Conservation (phyloP, 768 basidiomycete genomes). For the Agaricus sinodeliciosus region DNA sequence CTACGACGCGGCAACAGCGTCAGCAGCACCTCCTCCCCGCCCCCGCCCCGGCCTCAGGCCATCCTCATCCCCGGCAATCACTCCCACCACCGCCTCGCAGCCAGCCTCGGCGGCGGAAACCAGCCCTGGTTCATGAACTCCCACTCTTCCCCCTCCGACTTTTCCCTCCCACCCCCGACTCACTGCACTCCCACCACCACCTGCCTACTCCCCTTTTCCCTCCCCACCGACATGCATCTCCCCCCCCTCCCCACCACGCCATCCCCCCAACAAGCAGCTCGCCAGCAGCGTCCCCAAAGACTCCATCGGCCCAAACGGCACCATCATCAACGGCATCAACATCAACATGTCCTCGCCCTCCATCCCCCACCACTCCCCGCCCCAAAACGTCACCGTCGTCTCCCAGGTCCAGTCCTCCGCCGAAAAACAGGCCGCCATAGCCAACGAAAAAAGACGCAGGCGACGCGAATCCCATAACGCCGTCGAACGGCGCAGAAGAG, state of each 20-base stretch:
- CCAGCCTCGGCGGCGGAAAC: conserved; percentile 3
- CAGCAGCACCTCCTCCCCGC: conserved; percentile 49
- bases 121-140: conserved; percentile 10
- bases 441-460: conserved; percentile 78
- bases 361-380: conserved; percentile 3
- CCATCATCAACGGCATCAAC: conserved; percentile 11
- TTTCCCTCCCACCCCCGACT: conserved; percentile 17
- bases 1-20: conserved; percentile 52
- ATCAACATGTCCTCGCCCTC: not conserved
- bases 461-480: conserved; percentile 88
- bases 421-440: conserved; percentile 52
- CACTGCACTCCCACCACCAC: conserved; percentile 23
- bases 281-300: conserved; percentile 6
- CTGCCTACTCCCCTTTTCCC: conserved; percentile 24
- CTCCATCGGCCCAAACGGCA: conserved; percentile 10
- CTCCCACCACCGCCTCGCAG: conserved; percentile 6
- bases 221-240: conserved; percentile 16
- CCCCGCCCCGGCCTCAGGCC: conserved; percentile 47
- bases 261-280: conserved; percentile 2
- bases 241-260: conserved; percentile 7
- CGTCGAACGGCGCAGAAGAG: conserved; percentile 79
- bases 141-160: not conserved
- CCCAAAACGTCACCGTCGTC: not conserved
- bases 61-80: conserved; percentile 54
- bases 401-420: conserved; percentile 4